phyloP scores from a whole-genome alignment of 768 basidiomycete genomes.

The Leccinum variicolor region DNA sequence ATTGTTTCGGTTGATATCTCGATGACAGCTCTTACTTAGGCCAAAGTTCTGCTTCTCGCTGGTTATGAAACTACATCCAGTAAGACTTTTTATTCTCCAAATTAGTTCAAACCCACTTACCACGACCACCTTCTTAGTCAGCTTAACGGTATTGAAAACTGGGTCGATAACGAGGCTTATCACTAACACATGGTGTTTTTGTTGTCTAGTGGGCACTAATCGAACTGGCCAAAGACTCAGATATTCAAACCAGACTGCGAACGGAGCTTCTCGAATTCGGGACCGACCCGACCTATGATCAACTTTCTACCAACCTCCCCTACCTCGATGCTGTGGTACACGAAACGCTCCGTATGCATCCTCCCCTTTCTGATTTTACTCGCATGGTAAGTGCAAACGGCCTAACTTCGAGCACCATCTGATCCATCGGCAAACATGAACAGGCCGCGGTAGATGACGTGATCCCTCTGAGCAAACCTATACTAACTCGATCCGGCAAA shows the following conservation, averaged over 20 bases:
- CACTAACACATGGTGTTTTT: not conserved
- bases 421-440: slow-evolving; percentile 6
- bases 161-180: not conserved
- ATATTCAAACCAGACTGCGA: slow-evolving; percentile 47
- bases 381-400: slow-evolving; percentile 9
- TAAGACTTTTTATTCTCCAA: slow-evolving; percentile 3
- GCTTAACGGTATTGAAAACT: slow-evolving; percentile 7
- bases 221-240: slow-evolving; percentile 45
- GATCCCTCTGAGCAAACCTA: slow-evolving; percentile 52
- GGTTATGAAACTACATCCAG: slow-evolving; percentile 43
- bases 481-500: slow-evolving; percentile 42
- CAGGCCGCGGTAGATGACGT: slow-evolving; percentile 53
- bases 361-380: slow-evolving; percentile 31
- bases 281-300: slow-evolving; percentile 52
- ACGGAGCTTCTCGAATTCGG: slow-evolving; percentile 45
- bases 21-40: slow-evolving; percentile 9
- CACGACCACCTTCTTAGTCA: not conserved
- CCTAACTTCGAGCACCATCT: not conserved
- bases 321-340: slow-evolving; percentile 53
- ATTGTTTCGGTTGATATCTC: not conserved
- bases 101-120: not conserved
- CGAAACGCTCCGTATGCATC: slow-evolving; percentile 44
- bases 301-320: slow-evolving; percentile 46
- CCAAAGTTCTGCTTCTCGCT: slow-evolving; percentile 37
- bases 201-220: slow-evolving; percentile 48